Evolutionary conservation across 768 basidiomycete species (phyloP).

Genomic region (Boletus reticuloceps): DNA sequence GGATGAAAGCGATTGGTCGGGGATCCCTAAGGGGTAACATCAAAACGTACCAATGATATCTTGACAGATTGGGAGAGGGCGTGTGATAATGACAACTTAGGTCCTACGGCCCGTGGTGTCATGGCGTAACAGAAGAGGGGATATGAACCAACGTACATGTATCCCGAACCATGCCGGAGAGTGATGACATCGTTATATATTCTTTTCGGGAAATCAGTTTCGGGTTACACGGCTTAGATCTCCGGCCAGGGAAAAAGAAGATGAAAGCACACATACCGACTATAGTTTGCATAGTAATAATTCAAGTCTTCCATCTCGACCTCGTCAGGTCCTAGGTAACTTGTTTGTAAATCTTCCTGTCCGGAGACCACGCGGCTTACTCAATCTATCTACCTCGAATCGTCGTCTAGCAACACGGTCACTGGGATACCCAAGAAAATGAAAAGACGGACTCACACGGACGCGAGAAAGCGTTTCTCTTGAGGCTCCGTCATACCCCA

Average conservation of each 20-base stretch:
- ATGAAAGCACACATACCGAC: constrained; percentile 55
- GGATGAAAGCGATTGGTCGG: background rate
- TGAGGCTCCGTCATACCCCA: constrained; percentile 98
- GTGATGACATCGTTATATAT: constrained; percentile 99
- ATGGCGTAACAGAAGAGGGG: constrained; percentile 5
- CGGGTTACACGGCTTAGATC: constrained; percentile 20
- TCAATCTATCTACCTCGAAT: constrained; percentile 88
- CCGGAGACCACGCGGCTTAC: constrained; percentile 39
- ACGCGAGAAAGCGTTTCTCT: constrained; percentile 86
- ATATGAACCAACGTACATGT: constrained; percentile 64
- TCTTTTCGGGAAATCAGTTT: constrained; percentile 38
- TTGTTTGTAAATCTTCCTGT: background rate
- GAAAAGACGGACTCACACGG: constrained; percentile 61
- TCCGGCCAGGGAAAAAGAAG: background rate
- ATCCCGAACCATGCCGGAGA: constrained; percentile 88
- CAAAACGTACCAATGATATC: constrained; percentile 72
- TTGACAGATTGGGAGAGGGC: constrained; percentile 96
- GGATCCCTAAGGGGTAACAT: constrained; percentile 4
- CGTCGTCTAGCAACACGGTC: constrained; percentile 59
- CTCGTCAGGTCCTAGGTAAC: constrained; percentile 69
- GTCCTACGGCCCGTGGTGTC: constrained; percentile 58
- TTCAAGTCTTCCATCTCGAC: constrained; percentile 97
- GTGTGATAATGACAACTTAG: constrained; percentile 90
- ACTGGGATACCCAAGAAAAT: background rate
- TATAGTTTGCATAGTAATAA: constrained; percentile 96